Base-by-base conservation (phyloP, 2,329 filamentous ascomycete species). In the Colletotrichum agaves region DNA sequence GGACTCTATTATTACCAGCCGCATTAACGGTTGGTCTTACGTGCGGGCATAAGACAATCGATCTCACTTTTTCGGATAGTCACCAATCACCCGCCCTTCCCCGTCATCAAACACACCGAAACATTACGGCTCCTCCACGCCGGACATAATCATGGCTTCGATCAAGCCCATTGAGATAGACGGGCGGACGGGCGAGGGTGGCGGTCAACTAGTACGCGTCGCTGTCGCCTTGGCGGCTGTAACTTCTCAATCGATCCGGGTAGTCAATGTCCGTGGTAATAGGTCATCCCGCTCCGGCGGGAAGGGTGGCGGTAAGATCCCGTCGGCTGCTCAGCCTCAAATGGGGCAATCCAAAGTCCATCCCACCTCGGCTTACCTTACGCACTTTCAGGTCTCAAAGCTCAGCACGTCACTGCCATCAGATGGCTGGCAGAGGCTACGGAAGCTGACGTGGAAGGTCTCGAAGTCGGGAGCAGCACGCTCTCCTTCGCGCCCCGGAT, bases 141-240 rank as follows among this genome's bases (percentile, higher is more conserved):
- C 13, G 35, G 11, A 37, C 41, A 44, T 41, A 5, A 12, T n/a
- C 5, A 65, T 65, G 62, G 23, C 63, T 21, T 44, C 44, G 8
- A 10, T 1, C 17, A 80, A 78, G 46, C 68, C 74, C 7, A 80
- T 88, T 23, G 78, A 82, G 59, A 75, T 90, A 2, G 87, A 89
- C 71, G 88, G 88, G 15, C 77, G 81, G 12, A 86, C 82, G 0
- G 87, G 88, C 1, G 88, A 90, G 73, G 88, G 88, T 4, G 88
- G 88, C 4, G 88, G 88, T 2, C 88, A 91, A 71, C 76, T 90
- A 0, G 83, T 90, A 0, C 79, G 88, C 47, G 78, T 89, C 1
- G 87, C 87, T 2, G 80, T 87, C 39, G 81, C 81, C 1, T 78
- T 91, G 6, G 83, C 88, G 11, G 84, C 88, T 1, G 80, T 90